Evolutionary conservation across 2,329 filamentous ascomycete species (phyloP), one percentile per base, ranked within the genome.

Genomic region (Simplicillium sp.): DNA sequence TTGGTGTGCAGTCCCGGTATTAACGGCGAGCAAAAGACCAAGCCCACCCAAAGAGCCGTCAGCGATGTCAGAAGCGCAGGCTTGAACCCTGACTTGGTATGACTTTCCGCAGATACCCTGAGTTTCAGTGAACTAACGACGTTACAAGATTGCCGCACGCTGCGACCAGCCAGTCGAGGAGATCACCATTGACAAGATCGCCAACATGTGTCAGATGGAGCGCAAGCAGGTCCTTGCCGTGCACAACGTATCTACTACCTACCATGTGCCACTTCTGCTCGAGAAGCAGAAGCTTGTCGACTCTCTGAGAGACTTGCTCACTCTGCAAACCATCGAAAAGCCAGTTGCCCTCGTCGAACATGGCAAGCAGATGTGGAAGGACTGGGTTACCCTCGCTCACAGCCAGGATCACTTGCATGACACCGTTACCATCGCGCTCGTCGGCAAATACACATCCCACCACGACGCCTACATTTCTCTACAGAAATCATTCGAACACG

Each of bases 221-320:
- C 66, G 75, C 11, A 75, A 88, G 49, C 87, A 96, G 57, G 87
- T 97, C 34, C 70, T 97, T 47, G 84, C 78, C 14, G 89, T 98
- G 9, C 82, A 84, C 51, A 83, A 97, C 60, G 87, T 97, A 62
- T 72, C 81, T 15, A 88, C 88, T 11, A 94, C 86, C 39, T 98
- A 98, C 64, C 89, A 94, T 48, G 90, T 97, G 3, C 92, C 92
- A 1, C 71, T 96, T n/a, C 82, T 97, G 17, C 80, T 97, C 11
- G 77, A 89, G 52, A 73, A 88, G 50, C 87, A 97, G 64, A 77
- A 80, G 17, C 70, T 96, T 2, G 67, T 90, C 9, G 61, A 70
- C 9, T 73, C 79, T 13, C 68, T 96, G 40, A 72, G 70, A 32
- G 65, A 73, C 14, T 71, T 79, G 14, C 70, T 96, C 29, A 69